These are phyloP conservation scores for Dryas octopetala DNA, from an alignment of 306 rosid species.

Conservation along the genomic window DNA sequence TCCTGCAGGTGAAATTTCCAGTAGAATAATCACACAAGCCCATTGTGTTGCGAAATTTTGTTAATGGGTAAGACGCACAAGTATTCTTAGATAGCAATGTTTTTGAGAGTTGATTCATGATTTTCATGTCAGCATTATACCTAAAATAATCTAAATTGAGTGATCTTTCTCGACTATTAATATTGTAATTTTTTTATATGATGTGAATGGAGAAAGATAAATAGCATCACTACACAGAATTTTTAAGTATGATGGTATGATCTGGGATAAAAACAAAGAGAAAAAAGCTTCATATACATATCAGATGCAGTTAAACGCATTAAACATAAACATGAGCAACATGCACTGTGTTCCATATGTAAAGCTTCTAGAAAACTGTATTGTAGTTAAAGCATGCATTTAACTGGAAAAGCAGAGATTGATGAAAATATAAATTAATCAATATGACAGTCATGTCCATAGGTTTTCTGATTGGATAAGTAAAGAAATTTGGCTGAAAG, in stretches of 20 bases:
- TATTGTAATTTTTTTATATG: not conserved
- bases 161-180: not conserved
- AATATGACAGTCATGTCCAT: not conserved
- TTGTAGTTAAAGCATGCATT: not conserved
- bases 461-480: not conserved
- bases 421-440: not conserved
- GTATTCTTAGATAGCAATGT: not conserved
- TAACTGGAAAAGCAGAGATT: not conserved
- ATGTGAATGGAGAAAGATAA: conserved; percentile 1
- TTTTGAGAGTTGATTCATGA: conserved; percentile 2
- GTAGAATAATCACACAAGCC: conserved; percentile 14
- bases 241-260: not conserved
- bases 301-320: not conserved
- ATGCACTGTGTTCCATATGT: not conserved
- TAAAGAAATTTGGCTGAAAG: conserved; percentile 2
- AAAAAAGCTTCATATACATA: conserved; percentile 1
- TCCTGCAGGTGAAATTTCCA: conserved; percentile 55
- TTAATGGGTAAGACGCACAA: not conserved
- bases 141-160: not conserved
- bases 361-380: conserved; percentile 3
- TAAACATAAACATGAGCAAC: not conserved
- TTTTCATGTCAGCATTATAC: not conserved
- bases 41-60: not conserved
- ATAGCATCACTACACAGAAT: not conserved
- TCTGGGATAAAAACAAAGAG: not conserved